Evolutionary conservation across 768 basidiomycete genomes (phyloP), one percentile per base, ranked within the genome.

Genomic region (Macrolepiota albuminosa): DNA sequence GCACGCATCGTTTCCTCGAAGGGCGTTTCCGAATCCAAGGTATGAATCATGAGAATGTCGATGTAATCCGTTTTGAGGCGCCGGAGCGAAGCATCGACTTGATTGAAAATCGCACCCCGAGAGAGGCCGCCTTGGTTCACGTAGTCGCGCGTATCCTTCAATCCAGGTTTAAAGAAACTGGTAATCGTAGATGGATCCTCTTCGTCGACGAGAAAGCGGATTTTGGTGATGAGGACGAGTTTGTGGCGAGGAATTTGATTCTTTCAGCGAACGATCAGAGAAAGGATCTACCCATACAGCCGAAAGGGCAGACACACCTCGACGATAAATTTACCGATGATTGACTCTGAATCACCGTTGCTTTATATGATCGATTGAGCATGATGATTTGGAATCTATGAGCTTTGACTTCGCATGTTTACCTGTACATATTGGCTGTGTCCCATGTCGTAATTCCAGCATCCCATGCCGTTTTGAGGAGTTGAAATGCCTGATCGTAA

Each of bases 1-100:
- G 79, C 79, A 56, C 75, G 70, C 78, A 81, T 81, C 2, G 74
- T 80, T 69, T 78, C 78, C 61, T 72, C 71, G 9, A 66, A 56
- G 0, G 77, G 71, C 21, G 67, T 67, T n/a, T 64, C 59, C 0
- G 62, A 56, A 55, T 78, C 78, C 56, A 72, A 76, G 18, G 76
- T 68, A 60, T 79, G 78, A 56, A 76, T 76, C 64, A 81, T 78
- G 6, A 79, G 69, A 18, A 73, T 63, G 49, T 73, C 71, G 57
- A 73, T 67, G 59, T 72, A 74, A 13, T 63, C 21, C 24, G 67
- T 66, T 18, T 67, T 64, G 29, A 74, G 70, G 33, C 72, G 71
- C 36, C 39, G 54, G 24, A 74, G 63, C 3, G 69, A 73, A 1
- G 67, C 72, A 1, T 70, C 64, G 34, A 72, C 71, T 3, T 70